phyloP scores from a whole-genome alignment of 768 basidiomycete species.

The Amanita phalloides region DNA sequence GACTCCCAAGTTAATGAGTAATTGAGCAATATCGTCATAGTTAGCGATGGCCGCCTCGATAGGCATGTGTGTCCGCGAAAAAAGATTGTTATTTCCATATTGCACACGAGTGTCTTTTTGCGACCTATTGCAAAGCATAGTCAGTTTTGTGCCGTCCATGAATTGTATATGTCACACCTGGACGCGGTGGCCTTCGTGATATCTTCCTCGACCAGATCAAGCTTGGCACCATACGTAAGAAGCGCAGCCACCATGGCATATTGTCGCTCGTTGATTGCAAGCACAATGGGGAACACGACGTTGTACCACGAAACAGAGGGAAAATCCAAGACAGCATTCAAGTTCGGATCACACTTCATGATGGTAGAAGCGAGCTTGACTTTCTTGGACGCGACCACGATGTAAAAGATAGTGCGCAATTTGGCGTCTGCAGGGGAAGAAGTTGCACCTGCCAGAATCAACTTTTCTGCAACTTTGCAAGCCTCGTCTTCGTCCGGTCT shows the following conservation, averaged over 20 bases:
- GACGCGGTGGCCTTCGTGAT: not conserved
- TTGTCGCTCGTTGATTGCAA: not conserved
- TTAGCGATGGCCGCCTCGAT: not conserved
- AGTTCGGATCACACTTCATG: slow-evolving; percentile 30
- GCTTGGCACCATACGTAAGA: slow-evolving; percentile 1
- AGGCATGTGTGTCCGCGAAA: not conserved
- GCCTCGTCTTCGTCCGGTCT: slow-evolving; percentile 30
- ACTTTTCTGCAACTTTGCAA: slow-evolving; percentile 25
- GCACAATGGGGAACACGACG: slow-evolving; percentile 1
- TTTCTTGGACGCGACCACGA: slow-evolving; percentile 22
- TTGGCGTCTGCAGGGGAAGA: slow-evolving; percentile 28
- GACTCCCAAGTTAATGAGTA: not conserved
- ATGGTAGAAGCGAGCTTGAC: slow-evolving; percentile 29
- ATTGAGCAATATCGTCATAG: not conserved
- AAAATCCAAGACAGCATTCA: not conserved
- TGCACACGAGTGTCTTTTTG: not conserved
- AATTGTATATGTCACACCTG: not conserved
- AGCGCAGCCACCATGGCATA: slow-evolving; percentile 1
- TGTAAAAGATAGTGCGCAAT: slow-evolving; percentile 31
- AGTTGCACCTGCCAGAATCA: slow-evolving; percentile 29
- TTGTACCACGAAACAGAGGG: not conserved
- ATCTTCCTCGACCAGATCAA: slow-evolving; percentile 1
- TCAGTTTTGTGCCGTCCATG: not conserved
- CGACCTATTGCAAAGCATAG: not conserved
- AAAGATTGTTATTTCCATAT: not conserved